These are phyloP conservation scores for Strigomonas culicis DNA, from an alignment of 208 protist genomes.

Conservation along the genomic window DNA sequence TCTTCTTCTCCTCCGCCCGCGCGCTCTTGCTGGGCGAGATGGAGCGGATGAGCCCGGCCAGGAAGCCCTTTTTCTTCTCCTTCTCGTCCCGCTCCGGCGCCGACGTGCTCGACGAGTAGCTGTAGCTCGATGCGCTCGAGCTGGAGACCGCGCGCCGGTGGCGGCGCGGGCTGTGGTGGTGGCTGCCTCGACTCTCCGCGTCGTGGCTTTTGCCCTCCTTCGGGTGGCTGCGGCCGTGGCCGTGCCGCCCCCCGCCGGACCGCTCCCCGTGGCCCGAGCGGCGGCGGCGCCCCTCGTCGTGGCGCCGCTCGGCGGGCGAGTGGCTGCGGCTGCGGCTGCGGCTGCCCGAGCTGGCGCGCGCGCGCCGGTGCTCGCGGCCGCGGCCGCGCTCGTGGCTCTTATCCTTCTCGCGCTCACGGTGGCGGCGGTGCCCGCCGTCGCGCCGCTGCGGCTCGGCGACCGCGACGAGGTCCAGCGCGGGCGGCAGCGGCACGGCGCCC, in stretches of 20 bases:
- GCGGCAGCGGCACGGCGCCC: neutral
- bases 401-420: neutral
- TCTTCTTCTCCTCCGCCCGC: constrained; percentile 4
- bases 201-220: constrained; percentile 2
- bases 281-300: neutral
- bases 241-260: neutral
- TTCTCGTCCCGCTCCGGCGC: neutral
- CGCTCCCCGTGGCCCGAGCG: neutral
- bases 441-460: neutral
- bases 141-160: neutral
- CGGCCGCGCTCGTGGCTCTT: neutral
- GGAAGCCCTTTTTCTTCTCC: constrained; percentile 18
- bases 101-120: neutral
- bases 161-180: neutral
- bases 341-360: neutral
- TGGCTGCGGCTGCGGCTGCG: neutral
- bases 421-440: constrained; percentile 1
- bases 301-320: neutral
- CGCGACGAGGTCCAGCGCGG: neutral
- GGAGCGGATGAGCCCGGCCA: constrained; percentile 7
- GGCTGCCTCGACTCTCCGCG: neutral
- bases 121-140: neutral
- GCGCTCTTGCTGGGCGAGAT: neutral
- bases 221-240: constrained; percentile 8
- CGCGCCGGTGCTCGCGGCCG: constrained; percentile 3